phyloP scores from a whole-genome alignment of 2,329 filamentous ascomycete species.

The Microsporum ferrugineum region DNA sequence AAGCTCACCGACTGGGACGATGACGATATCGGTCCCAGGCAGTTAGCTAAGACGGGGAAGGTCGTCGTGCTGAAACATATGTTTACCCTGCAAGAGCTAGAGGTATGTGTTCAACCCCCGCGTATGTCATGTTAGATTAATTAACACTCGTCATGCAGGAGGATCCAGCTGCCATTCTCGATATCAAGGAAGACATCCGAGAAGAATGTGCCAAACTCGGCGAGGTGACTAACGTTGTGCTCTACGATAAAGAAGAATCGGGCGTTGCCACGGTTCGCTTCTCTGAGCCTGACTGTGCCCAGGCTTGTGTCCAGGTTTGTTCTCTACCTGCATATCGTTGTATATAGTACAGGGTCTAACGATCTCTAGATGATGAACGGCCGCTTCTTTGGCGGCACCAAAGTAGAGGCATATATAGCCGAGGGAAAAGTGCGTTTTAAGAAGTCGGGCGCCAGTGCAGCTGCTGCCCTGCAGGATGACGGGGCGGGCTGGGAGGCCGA shows the following conservation, averaged over 20 bases:
- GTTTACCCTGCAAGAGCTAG: conserved; percentile 77
- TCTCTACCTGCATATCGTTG: background rate
- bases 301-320: conserved; percentile 51
- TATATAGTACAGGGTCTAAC: background rate
- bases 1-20: conserved; percentile 94
- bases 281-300: conserved; percentile 56
- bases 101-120: conserved; percentile 30
- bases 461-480: conserved; percentile 33
- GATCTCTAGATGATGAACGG: conserved; percentile 56
- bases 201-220: conserved; percentile 83
- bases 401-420: conserved; percentile 59
- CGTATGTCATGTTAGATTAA: background rate
- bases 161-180: conserved; percentile 68
- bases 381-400: conserved; percentile 61
- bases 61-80: conserved; percentile 81
- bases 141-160: conserved; percentile 35
- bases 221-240: conserved; percentile 75
- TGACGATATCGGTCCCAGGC: conserved; percentile 56
- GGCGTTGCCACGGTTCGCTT: conserved; percentile 83
- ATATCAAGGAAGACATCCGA: conserved; percentile 89
- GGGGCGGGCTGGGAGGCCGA: conserved; percentile 34
- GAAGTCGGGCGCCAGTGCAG: conserved; percentile 46
- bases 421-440: conserved; percentile 62
- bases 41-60: conserved; percentile 57
- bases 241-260: conserved; percentile 76